Evolutionary conservation across 768 basidiomycete genomes (phyloP).

Genomic region (Kwoniella bestiolae): DNA sequence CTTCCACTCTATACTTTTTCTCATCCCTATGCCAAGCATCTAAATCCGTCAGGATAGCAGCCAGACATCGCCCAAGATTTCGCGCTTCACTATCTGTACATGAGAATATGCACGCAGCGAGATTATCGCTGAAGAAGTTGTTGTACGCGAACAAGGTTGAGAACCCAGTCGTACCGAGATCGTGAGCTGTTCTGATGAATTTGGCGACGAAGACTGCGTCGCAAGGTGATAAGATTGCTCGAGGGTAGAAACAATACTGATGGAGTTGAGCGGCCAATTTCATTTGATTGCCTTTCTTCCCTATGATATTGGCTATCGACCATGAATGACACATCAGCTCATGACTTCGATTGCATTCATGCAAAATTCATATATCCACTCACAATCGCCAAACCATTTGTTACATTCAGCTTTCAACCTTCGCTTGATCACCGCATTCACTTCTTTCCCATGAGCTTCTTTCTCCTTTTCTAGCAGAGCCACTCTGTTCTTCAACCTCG

Average conservation of each 20-base stretch:
- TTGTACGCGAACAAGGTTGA: slow-evolving; percentile 83
- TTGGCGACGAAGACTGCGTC: slow-evolving; percentile 94
- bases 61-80: slow-evolving; percentile 93
- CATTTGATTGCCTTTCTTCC: slow-evolving; percentile 32
- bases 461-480: slow-evolving; percentile 40
- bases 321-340: neutral
- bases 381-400: slow-evolving; percentile 53
- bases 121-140: slow-evolving; percentile 79
- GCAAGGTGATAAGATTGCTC: slow-evolving; percentile 90
- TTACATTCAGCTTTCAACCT: slow-evolving; percentile 41
- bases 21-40: slow-evolving; percentile 81
- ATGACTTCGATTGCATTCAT: neutral
- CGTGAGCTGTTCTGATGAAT: slow-evolving; percentile 84
- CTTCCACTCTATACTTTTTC: slow-evolving; percentile 61
- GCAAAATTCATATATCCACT: slow-evolving; percentile 14
- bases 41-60: slow-evolving; percentile 76
- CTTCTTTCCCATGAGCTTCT: slow-evolving; percentile 39
- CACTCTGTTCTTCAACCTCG: slow-evolving; percentile 35
- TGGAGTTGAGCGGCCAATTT: slow-evolving; percentile 52
- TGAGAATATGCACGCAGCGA: slow-evolving; percentile 82
- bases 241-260: slow-evolving; percentile 90
- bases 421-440: slow-evolving; percentile 33
- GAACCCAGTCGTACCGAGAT: slow-evolving; percentile 85
- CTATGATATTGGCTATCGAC: slow-evolving; percentile 29
- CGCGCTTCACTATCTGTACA: slow-evolving; percentile 95